phyloP scores from a whole-genome alignment of 148 eudicot species.

The Fagopyrum tataricum region DNA sequence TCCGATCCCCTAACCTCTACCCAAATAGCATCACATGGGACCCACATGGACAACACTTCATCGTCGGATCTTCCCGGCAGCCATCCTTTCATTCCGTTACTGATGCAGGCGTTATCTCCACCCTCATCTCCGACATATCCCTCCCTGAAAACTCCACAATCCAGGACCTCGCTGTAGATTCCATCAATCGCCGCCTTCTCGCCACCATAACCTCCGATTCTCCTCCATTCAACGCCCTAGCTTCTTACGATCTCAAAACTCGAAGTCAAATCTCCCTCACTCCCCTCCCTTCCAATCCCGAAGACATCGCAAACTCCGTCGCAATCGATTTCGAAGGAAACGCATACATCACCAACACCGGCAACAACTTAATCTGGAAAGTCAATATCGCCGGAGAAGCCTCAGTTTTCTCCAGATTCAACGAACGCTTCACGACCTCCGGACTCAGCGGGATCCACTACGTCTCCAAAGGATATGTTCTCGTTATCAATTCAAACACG shows the following conservation, averaged over 20 bases:
- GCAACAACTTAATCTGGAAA: slow-evolving; percentile 59
- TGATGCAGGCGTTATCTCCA: slow-evolving; percentile 59
- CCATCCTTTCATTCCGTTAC: slow-evolving; percentile 50
- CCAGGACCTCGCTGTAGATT: slow-evolving; percentile 60
- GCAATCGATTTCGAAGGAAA: slow-evolving; percentile 60
- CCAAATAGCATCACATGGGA: slow-evolving; percentile 70
- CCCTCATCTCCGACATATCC: slow-evolving; percentile 35
- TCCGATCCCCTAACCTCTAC: slow-evolving; percentile 54
- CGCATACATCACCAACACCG: slow-evolving; percentile 81
- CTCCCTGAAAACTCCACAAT: slow-evolving; percentile 43
- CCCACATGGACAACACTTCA: slow-evolving; percentile 55
- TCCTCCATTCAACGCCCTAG: slow-evolving; percentile 42
- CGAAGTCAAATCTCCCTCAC: slow-evolving; percentile 46
- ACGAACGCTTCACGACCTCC: slow-evolving; percentile 25
- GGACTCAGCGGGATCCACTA: slow-evolving; percentile 75
- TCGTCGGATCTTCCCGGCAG: slow-evolving; percentile 49
- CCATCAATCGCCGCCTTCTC: slow-evolving; percentile 41
- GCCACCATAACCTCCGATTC: slow-evolving; percentile 41
- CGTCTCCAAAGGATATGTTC: slow-evolving; percentile 44
- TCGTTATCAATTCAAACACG: slow-evolving; percentile 69
- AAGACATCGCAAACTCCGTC: slow-evolving; percentile 55
- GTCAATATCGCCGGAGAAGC: slow-evolving; percentile 38
- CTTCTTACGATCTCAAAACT: slow-evolving; percentile 50
- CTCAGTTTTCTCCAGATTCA: slow-evolving; percentile 44
- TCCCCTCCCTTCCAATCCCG: slow-evolving; percentile 25